Base-by-base conservation (phyloP, 805 yeast genomes). In the Yarrowia sp. region DNA sequence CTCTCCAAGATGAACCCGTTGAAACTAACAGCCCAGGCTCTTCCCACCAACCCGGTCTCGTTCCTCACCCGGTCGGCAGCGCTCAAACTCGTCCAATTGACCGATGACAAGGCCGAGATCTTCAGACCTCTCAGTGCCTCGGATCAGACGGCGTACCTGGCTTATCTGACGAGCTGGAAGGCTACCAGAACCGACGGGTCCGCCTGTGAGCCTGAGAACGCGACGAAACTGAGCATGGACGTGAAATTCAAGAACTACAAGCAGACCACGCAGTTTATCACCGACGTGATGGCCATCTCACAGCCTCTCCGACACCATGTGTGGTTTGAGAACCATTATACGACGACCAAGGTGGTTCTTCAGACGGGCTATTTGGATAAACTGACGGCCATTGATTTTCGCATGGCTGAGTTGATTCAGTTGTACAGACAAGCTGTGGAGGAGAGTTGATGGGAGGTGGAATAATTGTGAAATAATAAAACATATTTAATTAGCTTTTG, bases 301-400 rank as follows among this genome's bases (percentile, higher is more conserved):
- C 66, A 61, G 24, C 66, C 66, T 20, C 55, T 61, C n/a, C 13
- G 66, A 47, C 66, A 61, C 46, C 66, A 61, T 15, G 55, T 47
- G 20, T 61, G 66, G 66, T 46, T 61, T 10, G 66, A 61, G 30
- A 61, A 61, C 55, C 66, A 61, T 8, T 61, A 61, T 24, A 61
- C 66, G 10, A 61, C 42, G 24, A 61, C 66, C 20, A 61, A 46
- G 43, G 55, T 61, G 38, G 55, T 46, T 10, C 66, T 61, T 44
- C 66, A 61, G 20, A 61, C 66, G 20, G 66, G 66, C 14, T 61
- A 46, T 19, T 24, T 46, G 15, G 55, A 61, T 24, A 38, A 61
- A 9, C 12, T 61, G 66, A 61, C 66, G 13, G 66, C 66, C n/a
- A 61, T 61, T 20, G 66, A 61, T 20, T 61, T 61, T 30, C 19